These are phyloP conservation scores for Cercospora janseana DNA, from an alignment of 2,329 filamentous ascomycete species.

Conservation along the genomic window DNA sequence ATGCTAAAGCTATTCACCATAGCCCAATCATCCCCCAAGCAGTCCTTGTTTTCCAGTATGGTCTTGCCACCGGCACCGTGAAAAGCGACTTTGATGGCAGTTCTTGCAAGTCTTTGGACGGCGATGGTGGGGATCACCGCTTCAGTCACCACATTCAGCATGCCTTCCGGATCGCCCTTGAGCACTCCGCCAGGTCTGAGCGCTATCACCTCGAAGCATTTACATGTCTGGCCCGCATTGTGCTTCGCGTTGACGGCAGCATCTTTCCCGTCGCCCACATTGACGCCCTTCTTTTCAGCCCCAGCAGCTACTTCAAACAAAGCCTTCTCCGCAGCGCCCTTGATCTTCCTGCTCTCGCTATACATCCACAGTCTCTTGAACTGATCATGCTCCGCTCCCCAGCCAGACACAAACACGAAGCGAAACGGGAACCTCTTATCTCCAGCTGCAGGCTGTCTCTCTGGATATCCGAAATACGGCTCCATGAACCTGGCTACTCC, in stretches of 20 bases:
- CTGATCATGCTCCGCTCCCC: conserved; percentile 43
- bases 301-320: conserved; percentile 35
- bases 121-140: conserved; percentile 34
- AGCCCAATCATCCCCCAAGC: conserved; percentile 39
- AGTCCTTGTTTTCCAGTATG: conserved; percentile 40
- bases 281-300: conserved; percentile 29
- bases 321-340: conserved; percentile 41
- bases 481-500: conserved; percentile 29
- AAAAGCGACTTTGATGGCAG: conserved; percentile 33
- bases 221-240: conserved; percentile 26
- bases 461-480: conserved; percentile 27
- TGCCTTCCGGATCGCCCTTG: conserved; percentile 31
- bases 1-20: conserved; percentile 31
- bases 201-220: conserved; percentile 38
- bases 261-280: conserved; percentile 18
- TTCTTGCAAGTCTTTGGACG: conserved; percentile 36
- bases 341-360: conserved; percentile 37
- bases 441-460: conserved; percentile 23
- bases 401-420: conserved; percentile 45
- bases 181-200: conserved; percentile 37
- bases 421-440: conserved; percentile 40
- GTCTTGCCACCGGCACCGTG: conserved; percentile 35
- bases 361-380: conserved; percentile 41
- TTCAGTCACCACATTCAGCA: conserved; percentile 35
- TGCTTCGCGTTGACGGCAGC: conserved; percentile 4